These are phyloP conservation scores for Clarireedia paspali DNA, from an alignment of 2,329 filamentous ascomycete species.

Conservation along the genomic window DNA sequence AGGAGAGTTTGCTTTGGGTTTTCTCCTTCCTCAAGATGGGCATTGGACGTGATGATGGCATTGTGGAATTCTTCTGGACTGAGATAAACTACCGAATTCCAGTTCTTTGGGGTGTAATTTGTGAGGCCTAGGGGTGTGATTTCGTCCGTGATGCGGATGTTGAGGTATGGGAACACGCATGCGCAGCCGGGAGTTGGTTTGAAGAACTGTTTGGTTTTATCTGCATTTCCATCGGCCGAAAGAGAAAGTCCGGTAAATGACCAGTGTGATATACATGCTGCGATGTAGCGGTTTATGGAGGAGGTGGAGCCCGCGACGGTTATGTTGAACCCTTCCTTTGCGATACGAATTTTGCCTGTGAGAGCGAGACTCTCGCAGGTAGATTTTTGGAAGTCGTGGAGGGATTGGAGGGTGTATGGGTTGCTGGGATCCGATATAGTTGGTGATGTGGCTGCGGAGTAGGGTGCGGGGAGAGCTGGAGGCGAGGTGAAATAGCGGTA, in stretches of 20 bases:
- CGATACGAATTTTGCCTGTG: conserved; percentile 27
- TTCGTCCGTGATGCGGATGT: conserved; percentile 22
- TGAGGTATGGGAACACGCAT: conserved; percentile 25
- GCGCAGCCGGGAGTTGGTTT: conserved; percentile 26
- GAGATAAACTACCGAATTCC: conserved; percentile 23
- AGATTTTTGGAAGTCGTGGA: conserved; percentile 17
- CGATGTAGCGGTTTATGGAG: conserved; percentile 22
- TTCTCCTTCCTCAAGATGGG: neutral
- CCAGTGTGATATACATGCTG: conserved; percentile 25
- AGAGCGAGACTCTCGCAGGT: conserved; percentile 15
- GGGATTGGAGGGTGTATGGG: conserved; percentile 12
- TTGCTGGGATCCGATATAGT: too few relatives aligned
- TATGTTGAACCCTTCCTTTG: conserved; percentile 29
- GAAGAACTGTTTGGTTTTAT: conserved; percentile 18
- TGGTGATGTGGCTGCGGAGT: conserved; percentile 7
- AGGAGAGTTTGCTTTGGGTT: conserved; percentile 15
- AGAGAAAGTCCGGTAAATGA: conserved; percentile 20
- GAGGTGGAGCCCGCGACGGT: conserved; percentile 25
- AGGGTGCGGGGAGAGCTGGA: conserved; percentile 15
- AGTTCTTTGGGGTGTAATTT: conserved; percentile 24
- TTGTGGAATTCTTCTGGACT: conserved; percentile 25
- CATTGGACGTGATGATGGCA: neutral
- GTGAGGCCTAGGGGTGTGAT: conserved; percentile 30
- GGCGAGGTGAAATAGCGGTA: conserved; percentile 28
- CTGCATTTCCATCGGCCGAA: neutral